These are phyloP conservation scores for Aspergillus sp. DNA, from an alignment of 2,329 filamentous ascomycete genomes.

Conservation along the genomic window DNA sequence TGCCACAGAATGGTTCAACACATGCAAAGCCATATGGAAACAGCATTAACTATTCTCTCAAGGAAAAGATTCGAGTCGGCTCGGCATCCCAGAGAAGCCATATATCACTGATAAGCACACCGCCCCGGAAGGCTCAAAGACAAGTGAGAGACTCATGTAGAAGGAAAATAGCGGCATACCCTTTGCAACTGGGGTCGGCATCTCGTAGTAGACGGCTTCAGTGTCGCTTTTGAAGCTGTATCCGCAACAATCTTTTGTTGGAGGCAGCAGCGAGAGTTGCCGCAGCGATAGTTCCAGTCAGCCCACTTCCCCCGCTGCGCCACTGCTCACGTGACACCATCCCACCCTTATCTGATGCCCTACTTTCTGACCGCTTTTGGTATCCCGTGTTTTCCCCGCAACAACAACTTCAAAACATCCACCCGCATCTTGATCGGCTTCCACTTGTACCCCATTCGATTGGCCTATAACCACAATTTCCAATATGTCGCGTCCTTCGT, in stretches of 20 bases:
- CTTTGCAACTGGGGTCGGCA: slow-evolving; percentile 55
- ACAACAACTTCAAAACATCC: slow-evolving; percentile 21
- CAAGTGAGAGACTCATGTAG: slow-evolving; percentile 3
- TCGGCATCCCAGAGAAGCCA: slow-evolving; percentile 9
- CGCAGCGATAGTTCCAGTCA: neutral
- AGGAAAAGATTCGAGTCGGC: neutral
- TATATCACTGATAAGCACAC: slow-evolving; percentile 37
- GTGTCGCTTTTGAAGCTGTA: neutral
- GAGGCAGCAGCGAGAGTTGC: slow-evolving; percentile 11
- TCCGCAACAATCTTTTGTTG: neutral
- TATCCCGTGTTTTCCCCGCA: slow-evolving; percentile 33
- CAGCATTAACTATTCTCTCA: neutral
- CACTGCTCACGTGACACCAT: slow-evolving; percentile 27
- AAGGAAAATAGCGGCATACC: slow-evolving; percentile 38
- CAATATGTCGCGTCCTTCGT: slow-evolving; percentile 56
- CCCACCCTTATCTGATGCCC: slow-evolving; percentile 24
- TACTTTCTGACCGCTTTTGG: slow-evolving; percentile 38
- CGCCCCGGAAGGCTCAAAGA: slow-evolving; percentile 24
- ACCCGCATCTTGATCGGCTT: neutral
- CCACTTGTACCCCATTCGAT: neutral
- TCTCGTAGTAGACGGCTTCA: slow-evolving; percentile 29
- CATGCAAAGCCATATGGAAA: neutral
- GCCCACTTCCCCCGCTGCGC: slow-evolving; percentile 22
- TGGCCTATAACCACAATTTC: neutral
- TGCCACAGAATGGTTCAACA: neutral